Evolutionary conservation across 1,284 basidiomycete genomes (phyloP), one percentile per base, ranked within the genome.

Genomic region (Athelia sp.): DNA sequence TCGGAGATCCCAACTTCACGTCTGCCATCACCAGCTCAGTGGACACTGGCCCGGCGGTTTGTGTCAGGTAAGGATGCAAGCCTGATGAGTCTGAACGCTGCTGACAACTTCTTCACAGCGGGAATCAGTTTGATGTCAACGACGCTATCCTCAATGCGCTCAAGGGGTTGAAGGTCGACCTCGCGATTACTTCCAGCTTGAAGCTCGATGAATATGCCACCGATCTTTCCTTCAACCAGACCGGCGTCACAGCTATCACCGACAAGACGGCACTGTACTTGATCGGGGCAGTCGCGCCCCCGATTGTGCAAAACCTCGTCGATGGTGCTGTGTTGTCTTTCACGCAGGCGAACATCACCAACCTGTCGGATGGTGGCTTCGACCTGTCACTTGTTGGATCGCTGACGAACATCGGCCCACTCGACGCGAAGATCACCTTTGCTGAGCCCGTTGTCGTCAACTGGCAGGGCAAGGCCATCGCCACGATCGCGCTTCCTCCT

Each of bases 381-480:
- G 69, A 82, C 65, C 58, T 87, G 51, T 59, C 78, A 43, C 64
- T 87, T 6, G 66, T 67, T 24, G 84, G 84, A n/a, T 78, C 81
- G 9, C 61, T 86, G 51, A 82, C 78, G 1, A 77, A 78, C 47
- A 64, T 76, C 3, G 84, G 85, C 0, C 83, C 85, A 29, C 70
- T 87, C 35, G 84, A 87, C 63, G 82, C 81, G 4, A 57, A 74
- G 45, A 84, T 86, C 48, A 73, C 75, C 9, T 86, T 86, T 57
- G 66, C 70, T 9, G 78, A 84, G 42, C 86, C 84, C 6, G 78
- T 79, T 4, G 69, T 76, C 14, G 79, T 90, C 21, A 75, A 66
- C 9, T 90, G 83, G 83, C 66, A 86, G 57, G 85, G 81, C 3
- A 67, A 75, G n/a, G 59, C 80, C 54, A 90, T 90, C 52, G 88